A percentile compares a stretch with the other conserved stretches of the same genome.
phyloP scores from a whole-genome alignment of 2,329 filamentous ascomycete genomes.

The Diaporthe vaccinii region DNA sequence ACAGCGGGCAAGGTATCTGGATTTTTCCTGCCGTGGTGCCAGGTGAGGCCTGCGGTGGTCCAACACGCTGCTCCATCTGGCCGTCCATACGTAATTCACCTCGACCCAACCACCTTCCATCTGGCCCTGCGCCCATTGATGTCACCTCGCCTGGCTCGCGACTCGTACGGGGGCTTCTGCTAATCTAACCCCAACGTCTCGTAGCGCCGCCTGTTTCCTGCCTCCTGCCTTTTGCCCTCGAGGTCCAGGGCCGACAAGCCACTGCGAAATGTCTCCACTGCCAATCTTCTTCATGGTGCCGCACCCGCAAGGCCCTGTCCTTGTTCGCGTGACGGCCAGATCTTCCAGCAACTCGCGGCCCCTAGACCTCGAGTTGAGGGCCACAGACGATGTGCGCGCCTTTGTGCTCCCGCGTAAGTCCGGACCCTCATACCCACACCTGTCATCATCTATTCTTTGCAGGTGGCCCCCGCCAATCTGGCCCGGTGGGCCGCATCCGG shows the following conservation, averaged over 20 bases:
- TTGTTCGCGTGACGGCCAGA: conserved; percentile 33
- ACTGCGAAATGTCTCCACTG: conserved; percentile 1
- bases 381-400: conserved; percentile 34
- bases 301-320: conserved; percentile 30
- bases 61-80: background rate
- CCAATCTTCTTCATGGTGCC: conserved; percentile 22
- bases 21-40: background rate
- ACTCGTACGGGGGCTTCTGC: background rate
- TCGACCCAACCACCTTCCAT: conserved; percentile 14
- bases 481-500: conserved; percentile 32
- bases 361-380: conserved; percentile 38
- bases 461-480: conserved; percentile 35
- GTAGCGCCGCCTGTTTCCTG: background rate
- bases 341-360: conserved; percentile 8
- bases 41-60: conserved; percentile 1
- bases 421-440: background rate
- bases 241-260: background rate
- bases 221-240: conserved; percentile 6
- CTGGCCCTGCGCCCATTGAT: conserved; percentile 19
- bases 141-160: conserved; percentile 21
- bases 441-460: conserved; percentile 32
- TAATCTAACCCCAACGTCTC: conserved; percentile 1
- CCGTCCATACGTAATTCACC: conserved; percentile 12
- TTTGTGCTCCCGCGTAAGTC: conserved; percentile 39
- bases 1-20: conserved; percentile 1